Evolutionary conservation across 2,329 filamentous ascomycete species (phyloP), one percentile per base, ranked within the genome.

Genomic region (Akanthomyces lecanii): DNA sequence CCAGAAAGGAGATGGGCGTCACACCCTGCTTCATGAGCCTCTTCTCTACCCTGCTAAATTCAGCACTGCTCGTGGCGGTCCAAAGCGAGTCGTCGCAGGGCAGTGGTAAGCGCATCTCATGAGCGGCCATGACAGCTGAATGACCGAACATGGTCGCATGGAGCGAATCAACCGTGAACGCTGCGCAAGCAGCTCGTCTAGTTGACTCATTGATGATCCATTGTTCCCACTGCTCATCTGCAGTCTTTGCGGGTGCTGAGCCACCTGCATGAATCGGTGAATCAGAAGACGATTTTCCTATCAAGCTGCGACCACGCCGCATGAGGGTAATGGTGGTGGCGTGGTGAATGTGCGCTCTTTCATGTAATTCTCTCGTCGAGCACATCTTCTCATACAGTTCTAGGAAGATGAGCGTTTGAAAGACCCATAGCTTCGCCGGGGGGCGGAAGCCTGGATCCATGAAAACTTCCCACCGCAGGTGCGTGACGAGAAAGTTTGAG

Each of bases 371-470:
- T 66, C 93, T 85, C 0, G 94, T 97, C 45, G 92, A 95, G 74
- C 94, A 98, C 90, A 97, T 95, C 81, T 99, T 99, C 78, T 99
- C 95, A 70, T 96, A 98, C 0, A 97, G 79, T 73, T 99, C 95
- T 14, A 98, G 82, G 5, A 98, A 82, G 5, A 98, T 80, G 58
- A 98, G 78, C 1, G 94, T 89, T 73, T 98, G 95, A 77, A 98
- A 98, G 0, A 97, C 86, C 94, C 94, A 99, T 8, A 99, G 78
- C 75, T 96, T 97, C 10, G 94, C 94, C 0, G 95, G 94, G 1
- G 95, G 93, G 21, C 91, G 83, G 76, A 96, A 97, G 75, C 93
- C 91, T 16, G 85, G 82, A 72, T 97, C 90, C 82, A 93, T 95
- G 72, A 98, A 97, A 44, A 97, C 90, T 73, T 96, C 91, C 91